Conservation (phyloP, 2,329 filamentous ascomycete species). For the Neofusicoccum parvum region DNA sequence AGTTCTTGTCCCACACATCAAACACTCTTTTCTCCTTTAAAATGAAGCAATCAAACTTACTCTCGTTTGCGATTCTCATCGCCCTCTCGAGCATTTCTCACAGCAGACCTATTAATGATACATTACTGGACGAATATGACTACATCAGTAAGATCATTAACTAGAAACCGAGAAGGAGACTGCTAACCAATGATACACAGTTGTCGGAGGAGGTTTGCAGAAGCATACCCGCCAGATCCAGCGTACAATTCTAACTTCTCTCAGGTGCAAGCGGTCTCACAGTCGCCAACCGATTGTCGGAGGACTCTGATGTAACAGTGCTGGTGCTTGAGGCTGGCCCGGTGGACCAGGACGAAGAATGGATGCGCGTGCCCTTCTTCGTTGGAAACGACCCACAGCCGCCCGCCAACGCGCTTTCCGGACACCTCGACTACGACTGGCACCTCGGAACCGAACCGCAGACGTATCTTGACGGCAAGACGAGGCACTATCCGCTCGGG, state of each 20-base stretch:
- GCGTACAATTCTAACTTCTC: background rate
- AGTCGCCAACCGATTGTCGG: conserved; percentile 32
- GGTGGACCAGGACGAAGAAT: conserved; percentile 29
- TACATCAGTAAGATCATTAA: conserved; percentile 4
- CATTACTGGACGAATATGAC: conserved; percentile 6
- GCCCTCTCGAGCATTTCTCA: background rate
- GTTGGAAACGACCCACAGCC: conserved; percentile 22
- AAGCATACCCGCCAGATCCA: background rate
- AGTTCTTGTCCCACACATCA: background rate
- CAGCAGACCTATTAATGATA: conserved; percentile 7
- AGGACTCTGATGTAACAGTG: conserved; percentile 32
- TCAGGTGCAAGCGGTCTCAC: conserved; percentile 6
- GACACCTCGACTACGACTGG: conserved; percentile 37
- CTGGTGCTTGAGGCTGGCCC: conserved; percentile 34
- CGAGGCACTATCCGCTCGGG: conserved; percentile 16
- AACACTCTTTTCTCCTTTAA: background rate
- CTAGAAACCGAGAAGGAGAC: background rate
- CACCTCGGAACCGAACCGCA: conserved; percentile 33
- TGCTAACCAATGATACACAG: background rate
- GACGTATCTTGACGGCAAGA: conserved; percentile 6
- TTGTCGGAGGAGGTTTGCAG: conserved; percentile 10
- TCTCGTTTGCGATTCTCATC: background rate
- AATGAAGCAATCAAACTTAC: background rate
- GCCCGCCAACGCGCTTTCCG: conserved; percentile 30
- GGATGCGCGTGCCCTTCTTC: conserved; percentile 16